phyloP scores from a whole-genome alignment of 2,329 filamentous ascomycete genomes.

The Bipolaris victoriae region DNA sequence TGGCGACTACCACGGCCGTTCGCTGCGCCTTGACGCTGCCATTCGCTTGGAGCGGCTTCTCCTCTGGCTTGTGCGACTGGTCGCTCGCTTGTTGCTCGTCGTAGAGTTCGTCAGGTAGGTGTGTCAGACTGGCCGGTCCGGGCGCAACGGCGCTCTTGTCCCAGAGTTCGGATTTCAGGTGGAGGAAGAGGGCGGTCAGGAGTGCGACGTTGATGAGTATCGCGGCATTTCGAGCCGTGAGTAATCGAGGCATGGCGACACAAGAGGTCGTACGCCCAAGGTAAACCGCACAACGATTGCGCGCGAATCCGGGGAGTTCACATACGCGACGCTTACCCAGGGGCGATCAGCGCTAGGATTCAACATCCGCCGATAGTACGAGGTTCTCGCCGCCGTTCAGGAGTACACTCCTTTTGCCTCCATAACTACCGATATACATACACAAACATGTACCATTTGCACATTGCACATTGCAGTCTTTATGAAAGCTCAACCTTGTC shows the following conservation, averaged over 20 bases:
- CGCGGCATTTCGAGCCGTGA: slow-evolving; percentile 37
- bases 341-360: slow-evolving; percentile 11
- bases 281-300: slow-evolving; percentile 9
- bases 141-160: slow-evolving; percentile 18
- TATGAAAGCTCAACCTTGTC: not conserved
- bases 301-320: slow-evolving; percentile 7
- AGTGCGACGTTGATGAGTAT: slow-evolving; percentile 31
- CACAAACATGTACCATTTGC: too few species aligned
- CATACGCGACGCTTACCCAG: slow-evolving; percentile 7
- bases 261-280: slow-evolving; percentile 1
- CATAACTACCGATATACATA: not conserved
- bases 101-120: slow-evolving; percentile 23
- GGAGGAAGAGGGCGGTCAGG: slow-evolving; percentile 35
- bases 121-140: slow-evolving; percentile 17
- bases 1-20: slow-evolving; percentile 49
- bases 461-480: not conserved
- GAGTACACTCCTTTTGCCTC: not conserved
- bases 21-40: slow-evolving; percentile 20
- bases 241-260: slow-evolving; percentile 36
- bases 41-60: slow-evolving; percentile 24
- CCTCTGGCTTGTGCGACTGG: slow-evolving; percentile 9
- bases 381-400: slow-evolving; percentile 4
- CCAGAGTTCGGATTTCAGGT: slow-evolving; percentile 41
- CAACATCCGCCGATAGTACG: slow-evolving; percentile 1
- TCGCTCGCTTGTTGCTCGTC: slow-evolving; percentile 17